phyloP scores from a whole-genome alignment of 2,329 filamentous ascomycete species.

The Xylaria sp. region DNA sequence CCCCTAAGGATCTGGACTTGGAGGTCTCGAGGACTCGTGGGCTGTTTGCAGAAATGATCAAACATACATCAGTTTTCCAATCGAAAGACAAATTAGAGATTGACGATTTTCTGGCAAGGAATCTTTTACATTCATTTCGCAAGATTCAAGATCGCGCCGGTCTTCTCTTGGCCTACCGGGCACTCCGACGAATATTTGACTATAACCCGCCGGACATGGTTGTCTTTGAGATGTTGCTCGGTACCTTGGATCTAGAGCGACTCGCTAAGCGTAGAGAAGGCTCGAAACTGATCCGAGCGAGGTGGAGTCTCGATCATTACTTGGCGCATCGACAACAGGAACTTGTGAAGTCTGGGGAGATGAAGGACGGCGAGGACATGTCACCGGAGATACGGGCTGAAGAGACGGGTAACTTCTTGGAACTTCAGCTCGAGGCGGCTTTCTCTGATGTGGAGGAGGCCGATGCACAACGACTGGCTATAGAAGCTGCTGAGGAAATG shows the following conservation, averaged over 20 bases:
- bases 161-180: conserved; percentile 52
- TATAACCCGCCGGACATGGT: conserved; percentile 53
- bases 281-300: conserved; percentile 49
- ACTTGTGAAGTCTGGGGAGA: conserved; percentile 37
- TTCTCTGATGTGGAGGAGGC: conserved; percentile 11
- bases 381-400: conserved; percentile 45
- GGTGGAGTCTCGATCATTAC: conserved; percentile 49
- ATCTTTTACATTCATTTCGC: conserved; percentile 57
- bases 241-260: conserved; percentile 49
- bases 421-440: conserved; percentile 44
- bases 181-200: conserved; percentile 50
- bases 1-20: conserved; percentile 36
- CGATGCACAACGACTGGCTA: conserved; percentile 10
- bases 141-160: conserved; percentile 52
- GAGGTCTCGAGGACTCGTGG: conserved; percentile 47
- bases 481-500: conserved; percentile 34
- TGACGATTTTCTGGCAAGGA: conserved; percentile 54
- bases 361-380: conserved; percentile 42
- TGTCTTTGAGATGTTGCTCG: conserved; percentile 53
- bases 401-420: conserved; percentile 52
- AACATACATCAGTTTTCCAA: conserved; percentile 53
- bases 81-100: conserved; percentile 43
- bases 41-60: conserved; percentile 56
- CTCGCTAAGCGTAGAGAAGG: conserved; percentile 47
- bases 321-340: conserved; percentile 39